These are phyloP conservation scores for Achaetomium macrosporum DNA, from an alignment of 2,329 filamentous ascomycete genomes.

Conservation along the genomic window DNA sequence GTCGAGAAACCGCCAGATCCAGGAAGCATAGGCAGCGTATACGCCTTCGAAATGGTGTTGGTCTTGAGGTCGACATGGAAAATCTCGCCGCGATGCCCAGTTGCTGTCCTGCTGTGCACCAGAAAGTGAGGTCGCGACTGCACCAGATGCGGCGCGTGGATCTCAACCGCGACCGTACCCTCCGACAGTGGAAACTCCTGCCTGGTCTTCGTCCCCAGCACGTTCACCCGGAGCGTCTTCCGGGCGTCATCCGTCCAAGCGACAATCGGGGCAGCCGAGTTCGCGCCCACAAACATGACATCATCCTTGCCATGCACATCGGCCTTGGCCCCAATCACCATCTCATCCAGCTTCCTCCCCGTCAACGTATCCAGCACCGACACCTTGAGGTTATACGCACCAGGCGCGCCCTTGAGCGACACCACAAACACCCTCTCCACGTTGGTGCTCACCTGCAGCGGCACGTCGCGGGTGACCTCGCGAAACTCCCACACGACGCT, in stretches of 20 bases:
- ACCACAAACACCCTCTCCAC: slow-evolving; percentile 68
- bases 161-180: slow-evolving; percentile 47
- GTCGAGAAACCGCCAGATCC: slow-evolving; percentile 72
- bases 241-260: slow-evolving; percentile 64
- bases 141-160: slow-evolving; percentile 68
- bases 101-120: slow-evolving; percentile 67
- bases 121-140: slow-evolving; percentile 77
- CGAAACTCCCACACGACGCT: slow-evolving; percentile 72
- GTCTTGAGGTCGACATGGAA: slow-evolving; percentile 74
- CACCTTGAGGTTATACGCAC: slow-evolving; percentile 71
- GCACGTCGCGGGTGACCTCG: slow-evolving; percentile 61
- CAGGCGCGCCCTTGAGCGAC: slow-evolving; percentile 62
- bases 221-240: slow-evolving; percentile 62
- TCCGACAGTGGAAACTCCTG: slow-evolving; percentile 48
- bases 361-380: slow-evolving; percentile 65
- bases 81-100: slow-evolving; percentile 74
- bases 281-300: slow-evolving; percentile 69
- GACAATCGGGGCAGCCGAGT: slow-evolving; percentile 67
- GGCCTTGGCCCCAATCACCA: slow-evolving; percentile 65
- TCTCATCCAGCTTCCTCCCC: slow-evolving; percentile 66
- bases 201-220: slow-evolving; percentile 56
- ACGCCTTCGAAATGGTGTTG: slow-evolving; percentile 66
- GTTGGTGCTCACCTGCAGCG: slow-evolving; percentile 70
- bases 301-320: slow-evolving; percentile 61
- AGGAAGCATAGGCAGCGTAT: slow-evolving; percentile 66